Evolutionary conservation across 1,139 yeast genomes (phyloP).

Genomic region (Wickerhamiella pararugosa): DNA sequence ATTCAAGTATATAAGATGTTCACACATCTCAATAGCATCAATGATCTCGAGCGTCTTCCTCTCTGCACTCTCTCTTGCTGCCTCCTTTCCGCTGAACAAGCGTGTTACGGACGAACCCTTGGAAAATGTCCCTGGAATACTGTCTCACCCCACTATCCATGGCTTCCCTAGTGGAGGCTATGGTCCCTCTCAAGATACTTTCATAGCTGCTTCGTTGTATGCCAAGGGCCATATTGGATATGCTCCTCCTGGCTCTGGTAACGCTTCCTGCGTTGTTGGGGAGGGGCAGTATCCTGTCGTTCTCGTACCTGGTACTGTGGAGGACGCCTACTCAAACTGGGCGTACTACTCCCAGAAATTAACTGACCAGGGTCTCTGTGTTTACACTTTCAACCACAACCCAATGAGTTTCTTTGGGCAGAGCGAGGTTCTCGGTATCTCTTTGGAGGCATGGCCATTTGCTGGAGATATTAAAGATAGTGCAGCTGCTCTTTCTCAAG

Average conservation of each 20-base stretch:
- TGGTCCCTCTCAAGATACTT: background rate
- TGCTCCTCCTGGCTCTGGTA: background rate
- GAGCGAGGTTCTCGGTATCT: background rate
- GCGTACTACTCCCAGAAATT: background rate
- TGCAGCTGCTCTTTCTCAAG: background rate
- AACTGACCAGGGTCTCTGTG: slow-evolving; percentile 2
- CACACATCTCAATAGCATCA: no score
- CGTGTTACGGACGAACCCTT: no score
- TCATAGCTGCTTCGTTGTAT: background rate
- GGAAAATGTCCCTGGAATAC: no score
- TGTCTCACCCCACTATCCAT: background rate
- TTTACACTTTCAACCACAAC: slow-evolving; percentile 2
- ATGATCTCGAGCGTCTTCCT: no score
- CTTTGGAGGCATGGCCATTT: background rate
- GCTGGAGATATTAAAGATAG: slow-evolving; percentile 1
- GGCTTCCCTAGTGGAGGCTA: slow-evolving; percentile 1
- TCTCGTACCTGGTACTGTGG: slow-evolving; percentile 2
- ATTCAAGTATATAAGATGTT: no score
- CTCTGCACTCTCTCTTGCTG: no score
- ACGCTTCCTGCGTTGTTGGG: background rate
- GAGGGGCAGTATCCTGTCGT: slow-evolving; percentile 2
- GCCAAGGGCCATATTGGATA: background rate
- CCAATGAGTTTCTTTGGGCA: background rate
- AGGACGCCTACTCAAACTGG: slow-evolving; percentile 4
- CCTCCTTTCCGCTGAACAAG: no score